phyloP scores from a whole-genome alignment of 495 filamentous ascomycete species.

The Staphylotrichum tortipilum region DNA sequence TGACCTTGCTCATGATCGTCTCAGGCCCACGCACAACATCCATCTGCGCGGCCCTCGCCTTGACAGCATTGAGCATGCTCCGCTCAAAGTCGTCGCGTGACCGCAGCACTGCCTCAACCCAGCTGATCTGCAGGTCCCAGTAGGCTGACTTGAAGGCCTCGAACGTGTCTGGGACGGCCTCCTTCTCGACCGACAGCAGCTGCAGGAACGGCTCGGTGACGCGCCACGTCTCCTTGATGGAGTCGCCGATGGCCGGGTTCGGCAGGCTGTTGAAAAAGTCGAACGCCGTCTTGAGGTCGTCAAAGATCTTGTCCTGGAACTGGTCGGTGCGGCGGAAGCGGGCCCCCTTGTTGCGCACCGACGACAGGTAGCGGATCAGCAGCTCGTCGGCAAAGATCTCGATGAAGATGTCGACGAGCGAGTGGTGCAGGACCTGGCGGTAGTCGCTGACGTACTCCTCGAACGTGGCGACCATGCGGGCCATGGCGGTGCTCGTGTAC shows the following conservation, averaged over 20 bases:
- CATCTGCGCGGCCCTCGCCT: slow-evolving; percentile 76
- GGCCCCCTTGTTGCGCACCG: slow-evolving; percentile 79
- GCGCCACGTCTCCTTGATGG: slow-evolving; percentile 83
- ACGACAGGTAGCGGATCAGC: slow-evolving; percentile 74
- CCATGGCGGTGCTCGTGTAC: slow-evolving; percentile 76
- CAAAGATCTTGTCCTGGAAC: slow-evolving; percentile 81
- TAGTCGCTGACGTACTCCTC: slow-evolving; percentile 91
- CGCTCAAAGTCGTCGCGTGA: slow-evolving; percentile 88
- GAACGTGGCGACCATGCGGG: slow-evolving; percentile 83
- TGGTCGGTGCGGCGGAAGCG: slow-evolving; percentile 79
- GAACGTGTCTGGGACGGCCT: slow-evolving; percentile 62
- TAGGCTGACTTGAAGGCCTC: slow-evolving; percentile 75
- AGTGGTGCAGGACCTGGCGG: slow-evolving; percentile 66
- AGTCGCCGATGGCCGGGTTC: slow-evolving; percentile 39
- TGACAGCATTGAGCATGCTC: slow-evolving; percentile 76
- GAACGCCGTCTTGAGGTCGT: slow-evolving; percentile 79
- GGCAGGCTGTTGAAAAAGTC: slow-evolving; percentile 56
- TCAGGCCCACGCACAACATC: slow-evolving; percentile 68
- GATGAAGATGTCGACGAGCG: slow-evolving; percentile 77
- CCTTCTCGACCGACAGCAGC: slow-evolving; percentile 69
- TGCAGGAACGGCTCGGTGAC: slow-evolving; percentile 73
- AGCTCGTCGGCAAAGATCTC: slow-evolving; percentile 89
- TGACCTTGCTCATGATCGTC: slow-evolving; percentile 85
- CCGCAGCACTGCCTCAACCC: slow-evolving; percentile 91
- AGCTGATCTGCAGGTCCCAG: slow-evolving; percentile 90